Evolutionary conservation across 1,284 basidiomycete genomes (phyloP), one percentile per base, ranked within the genome.

Genomic region (Pyrrhoderma noxium): DNA sequence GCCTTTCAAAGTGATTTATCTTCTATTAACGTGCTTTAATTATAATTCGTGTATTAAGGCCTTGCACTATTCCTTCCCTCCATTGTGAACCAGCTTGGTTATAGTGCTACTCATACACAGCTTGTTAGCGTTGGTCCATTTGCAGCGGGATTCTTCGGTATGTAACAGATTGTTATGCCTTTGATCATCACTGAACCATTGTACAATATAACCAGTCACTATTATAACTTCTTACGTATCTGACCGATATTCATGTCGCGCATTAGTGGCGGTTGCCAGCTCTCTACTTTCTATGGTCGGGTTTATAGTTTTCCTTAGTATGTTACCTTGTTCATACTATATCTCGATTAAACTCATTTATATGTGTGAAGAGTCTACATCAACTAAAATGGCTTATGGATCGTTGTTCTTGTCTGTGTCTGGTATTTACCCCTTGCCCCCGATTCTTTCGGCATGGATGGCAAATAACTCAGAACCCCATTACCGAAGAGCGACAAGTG

Each of bases 1-100:
- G n/a, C n/a, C 21, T 7, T 14, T 22, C 5, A n/a, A 7, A 5
- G 38, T 16, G 5, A 18, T n/a, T 40, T 7, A 14, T 40, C n/a
- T n/a, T 16, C 8, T 22, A 40, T 14, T 40, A 14, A 40, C 5
- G 38, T 7, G 8, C n/a, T 8, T 40, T 40, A 5, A 31, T 31
- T 31, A 5, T 31, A 5, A 5, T 40, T 16, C 38, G n/a, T 40
- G 8, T 40, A 4, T 40, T 22, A 40, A 49, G 48, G 51, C 0
- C 60, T 76, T n/a, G 68, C 71, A 2, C 56, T 67, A 22, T 71
- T 71, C 56, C 53, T 66, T 19, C 71, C 71, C 3, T 72, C 71
- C 2, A 73, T 76, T 56, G 73, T 76, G 37, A 62, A 65, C 13
- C 66, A 67, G 18, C 60, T 75, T 14, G 72, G 73, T 0, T 75